Evolutionary conservation across 208 protist genomes (phyloP), one percentile per base, ranked within the genome.

Genomic region (Histomonas meleagridis): DNA sequence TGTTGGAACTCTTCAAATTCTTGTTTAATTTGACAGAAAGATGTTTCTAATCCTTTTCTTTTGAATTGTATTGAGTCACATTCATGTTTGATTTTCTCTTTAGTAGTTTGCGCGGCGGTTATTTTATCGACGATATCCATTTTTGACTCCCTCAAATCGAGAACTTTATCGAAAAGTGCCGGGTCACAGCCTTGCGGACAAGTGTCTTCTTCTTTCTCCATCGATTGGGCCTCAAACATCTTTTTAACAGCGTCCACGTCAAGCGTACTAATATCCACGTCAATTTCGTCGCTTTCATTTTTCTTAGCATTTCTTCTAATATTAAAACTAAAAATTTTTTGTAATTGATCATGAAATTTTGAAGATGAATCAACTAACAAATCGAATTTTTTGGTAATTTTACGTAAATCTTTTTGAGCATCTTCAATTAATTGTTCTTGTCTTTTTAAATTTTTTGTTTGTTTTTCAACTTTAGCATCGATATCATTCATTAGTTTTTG

Each of bases 81-180:
- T 92, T 97, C 93, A 32, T 95, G 94, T 90, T 96, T 94, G n/a
- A 96, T 91, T 53, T 92, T 91, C 40, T 95, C 94, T 40, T 94
- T 93, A 18, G 93, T 69, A 72, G 95, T 95, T 92, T 97, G 95
- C 51, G 95, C 94, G 18, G 96, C 95, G 2, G 94, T 92, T 35
- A 97, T 93, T 35, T 93, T 94, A 70, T 98, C 97, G 10, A 95
- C 95, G 32, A 96, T 92, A 92, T 98, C 97, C 12, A 98, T 95
- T 0, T 96, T 95, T 14, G 92, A 93, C 93, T 97, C 96, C 16
- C 97, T 96, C 26, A 96, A 94, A 70, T 92, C 95, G 14, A 97
- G 94, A 92, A 98, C 96, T 40, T 92, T 69, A 14, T 96, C 94
- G 94, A 96, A 99, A 53, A 95, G 92, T 32, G 95, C 95, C 9